Evolutionary conservation across 805 yeast genomes (phyloP).

Genomic region (Candida maris): DNA sequence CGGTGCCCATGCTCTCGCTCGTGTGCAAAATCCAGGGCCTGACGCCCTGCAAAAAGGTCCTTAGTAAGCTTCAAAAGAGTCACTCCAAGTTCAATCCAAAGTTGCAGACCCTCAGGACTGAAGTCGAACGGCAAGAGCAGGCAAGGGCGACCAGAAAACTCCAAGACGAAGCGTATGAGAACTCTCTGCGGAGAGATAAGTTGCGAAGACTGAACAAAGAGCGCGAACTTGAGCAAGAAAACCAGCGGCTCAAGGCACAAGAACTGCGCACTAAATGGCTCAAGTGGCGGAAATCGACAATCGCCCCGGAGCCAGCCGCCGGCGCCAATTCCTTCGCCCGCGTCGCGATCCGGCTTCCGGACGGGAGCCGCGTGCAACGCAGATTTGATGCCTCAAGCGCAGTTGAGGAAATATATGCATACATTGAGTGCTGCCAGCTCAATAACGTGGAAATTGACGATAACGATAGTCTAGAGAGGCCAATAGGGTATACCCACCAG

Average conservation of each 20-base stretch:
- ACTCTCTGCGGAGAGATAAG: conserved; percentile 65
- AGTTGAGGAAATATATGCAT: conserved; percentile 67
- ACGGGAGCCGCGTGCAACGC: conserved; percentile 57
- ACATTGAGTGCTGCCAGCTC: conserved; percentile 49
- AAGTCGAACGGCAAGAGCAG: conserved; percentile 56
- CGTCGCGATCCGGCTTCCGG: conserved; percentile 63
- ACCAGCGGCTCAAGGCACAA: conserved; percentile 15
- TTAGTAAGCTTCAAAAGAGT: conserved; percentile 34
- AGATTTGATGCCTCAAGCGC: conserved; percentile 43
- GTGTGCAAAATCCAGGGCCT: conserved; percentile 64
- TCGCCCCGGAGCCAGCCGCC: conserved; percentile 15
- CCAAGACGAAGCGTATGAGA: conserved; percentile 76
- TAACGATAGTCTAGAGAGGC: conserved; percentile 20
- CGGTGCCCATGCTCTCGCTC: conserved; percentile 56
- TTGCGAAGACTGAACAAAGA: conserved; percentile 44
- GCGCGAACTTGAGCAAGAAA: conserved; percentile 19
- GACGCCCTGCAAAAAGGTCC: conserved; percentile 35
- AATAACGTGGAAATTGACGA: conserved; percentile 30
- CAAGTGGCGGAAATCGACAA: conserved; percentile 40
- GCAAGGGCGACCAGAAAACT: conserved; percentile 57
- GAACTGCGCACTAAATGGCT: conserved; percentile 37
- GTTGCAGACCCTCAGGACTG: conserved; percentile 57
- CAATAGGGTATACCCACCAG: conserved; percentile 38
- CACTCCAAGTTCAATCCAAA: conserved; percentile 56
- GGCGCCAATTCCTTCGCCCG: conserved; percentile 41